Base-by-base conservation (phyloP, 2,329 filamentous ascomycete species). In the Nemania bipapillata region DNA sequence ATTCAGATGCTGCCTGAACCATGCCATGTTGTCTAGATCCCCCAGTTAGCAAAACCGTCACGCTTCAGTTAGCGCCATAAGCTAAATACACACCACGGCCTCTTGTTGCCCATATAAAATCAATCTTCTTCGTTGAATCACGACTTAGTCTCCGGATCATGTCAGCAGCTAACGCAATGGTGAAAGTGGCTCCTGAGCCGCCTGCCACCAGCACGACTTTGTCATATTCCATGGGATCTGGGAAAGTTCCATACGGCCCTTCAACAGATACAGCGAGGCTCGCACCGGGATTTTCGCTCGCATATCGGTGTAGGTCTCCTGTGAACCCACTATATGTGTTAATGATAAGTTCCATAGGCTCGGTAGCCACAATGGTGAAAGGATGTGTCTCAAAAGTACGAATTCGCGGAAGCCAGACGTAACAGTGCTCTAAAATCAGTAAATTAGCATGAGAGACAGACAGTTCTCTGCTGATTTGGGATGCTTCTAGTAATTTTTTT, bases 321-420 rank as follows among this genome's bases (percentile, higher is more conserved):
- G 88, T 90, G 75, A 90, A 90, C 5, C 87, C 88, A 72, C 87
- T 83, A 69, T 87, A 83, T 0, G 87, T 84, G 56, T 84, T 83
- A 60, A 90, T 83, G 24, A 90, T 83, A 57, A 90, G 87, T 78
- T 90, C 87, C 32, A 87, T 74, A 0, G 86, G 85, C 35, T 83
- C 77, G 17, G 81, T 82, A 24, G 82, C 78, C 24, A 86, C 85
- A 56, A 90, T 86, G 1, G 88, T 90, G 72, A 91, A 91, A 0
- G 89, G 89, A 69, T 91, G 89, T 1, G 85, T 88, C 77, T 91
- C 86, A 20, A 86, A 79, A 1, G 80, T 72, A 9, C 88, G 84
- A 55, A 91, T 83, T 4, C 79, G 79, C 0, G 89, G 89, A 6
- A 91, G 84, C 87, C 87, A 91, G 32, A 91, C 77, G 73, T 89